A percentile compares a stretch with the other conserved stretches of the same genome.
Evolutionary conservation across 495 filamentous ascomycete species (phyloP).

Genomic region (Xylaria bambusicola): DNA sequence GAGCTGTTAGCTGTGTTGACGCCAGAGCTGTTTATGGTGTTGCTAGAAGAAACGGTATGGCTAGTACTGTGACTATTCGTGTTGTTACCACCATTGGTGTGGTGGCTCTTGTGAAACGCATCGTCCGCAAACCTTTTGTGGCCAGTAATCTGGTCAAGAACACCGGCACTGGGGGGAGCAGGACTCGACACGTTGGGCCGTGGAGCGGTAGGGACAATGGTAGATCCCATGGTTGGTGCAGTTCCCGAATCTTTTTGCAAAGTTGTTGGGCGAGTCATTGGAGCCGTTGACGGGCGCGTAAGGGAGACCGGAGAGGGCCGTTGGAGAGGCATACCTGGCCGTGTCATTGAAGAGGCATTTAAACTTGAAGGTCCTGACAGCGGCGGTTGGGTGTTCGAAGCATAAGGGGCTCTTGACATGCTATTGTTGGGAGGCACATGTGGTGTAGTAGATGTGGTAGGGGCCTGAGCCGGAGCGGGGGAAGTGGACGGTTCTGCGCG

Average conservation of each 20-base stretch:
- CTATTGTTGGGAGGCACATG: constrained; percentile 11
- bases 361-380: constrained; percentile 7
- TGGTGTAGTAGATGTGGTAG: constrained; percentile 15
- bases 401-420: constrained; percentile 7
- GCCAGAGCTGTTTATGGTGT: not conserved
- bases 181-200: constrained; percentile 32
- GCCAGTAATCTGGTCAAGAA: constrained; percentile 33
- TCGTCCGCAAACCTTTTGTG: constrained; percentile 29
- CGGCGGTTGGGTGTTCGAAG: constrained; percentile 9
- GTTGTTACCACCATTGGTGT: not conserved
- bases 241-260: constrained; percentile 23
- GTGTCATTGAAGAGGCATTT: constrained; percentile 18
- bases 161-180: constrained; percentile 34
- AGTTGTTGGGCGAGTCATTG: constrained; percentile 27
- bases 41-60: not conserved
- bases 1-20: not conserved
- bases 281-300: constrained; percentile 26
- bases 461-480: constrained; percentile 20
- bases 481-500: constrained; percentile 26
- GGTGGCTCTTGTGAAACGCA: constrained; percentile 9
- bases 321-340: constrained; percentile 32
- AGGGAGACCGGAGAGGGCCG: constrained; percentile 32
- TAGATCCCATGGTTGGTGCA: not conserved
- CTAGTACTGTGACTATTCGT: not conserved
- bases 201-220: constrained; percentile 13